Conservation (phyloP, 139 green algal species). For the Auxenochlorella pyrenoidosa region DNA sequence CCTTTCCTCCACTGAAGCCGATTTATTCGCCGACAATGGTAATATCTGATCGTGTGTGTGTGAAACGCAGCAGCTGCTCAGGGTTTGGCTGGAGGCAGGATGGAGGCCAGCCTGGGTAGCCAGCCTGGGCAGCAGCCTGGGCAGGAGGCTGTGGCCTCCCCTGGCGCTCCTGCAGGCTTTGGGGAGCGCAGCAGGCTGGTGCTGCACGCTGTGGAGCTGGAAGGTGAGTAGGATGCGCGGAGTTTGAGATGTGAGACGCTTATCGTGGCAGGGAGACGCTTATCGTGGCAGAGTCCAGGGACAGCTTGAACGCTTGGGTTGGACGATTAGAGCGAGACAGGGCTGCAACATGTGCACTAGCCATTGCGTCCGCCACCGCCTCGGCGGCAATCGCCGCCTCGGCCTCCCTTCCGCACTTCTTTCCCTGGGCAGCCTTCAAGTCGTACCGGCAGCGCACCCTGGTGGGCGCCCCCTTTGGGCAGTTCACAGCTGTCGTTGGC, state of each 20-base stretch:
- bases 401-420: neutral
- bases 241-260: neutral
- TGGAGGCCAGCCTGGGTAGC: neutral
- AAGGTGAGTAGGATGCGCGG: neutral
- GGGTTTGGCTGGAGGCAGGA: neutral
- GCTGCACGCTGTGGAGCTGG: constrained; percentile 17
- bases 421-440: constrained; percentile 35
- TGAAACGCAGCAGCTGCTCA: neutral
- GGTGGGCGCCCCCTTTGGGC: constrained; percentile 39
- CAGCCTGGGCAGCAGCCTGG: neutral
- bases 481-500: constrained; percentile 66
- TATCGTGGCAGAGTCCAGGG: too few relatives aligned
- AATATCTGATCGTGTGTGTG: too few relatives aligned
- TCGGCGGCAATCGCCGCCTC: too few relatives aligned
- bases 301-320: neutral
- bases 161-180: neutral
- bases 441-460: neutral
- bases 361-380: too few relatives aligned
- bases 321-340: neutral
- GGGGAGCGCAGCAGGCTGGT: neutral
- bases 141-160: neutral
- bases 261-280: too few relatives aligned
- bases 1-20: too few relatives aligned
- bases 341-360: too few relatives aligned
- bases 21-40: too few relatives aligned